Evolutionary conservation across 495 filamentous ascomycete genomes (phyloP).

Genomic region (Penicillium simplicissimum): DNA sequence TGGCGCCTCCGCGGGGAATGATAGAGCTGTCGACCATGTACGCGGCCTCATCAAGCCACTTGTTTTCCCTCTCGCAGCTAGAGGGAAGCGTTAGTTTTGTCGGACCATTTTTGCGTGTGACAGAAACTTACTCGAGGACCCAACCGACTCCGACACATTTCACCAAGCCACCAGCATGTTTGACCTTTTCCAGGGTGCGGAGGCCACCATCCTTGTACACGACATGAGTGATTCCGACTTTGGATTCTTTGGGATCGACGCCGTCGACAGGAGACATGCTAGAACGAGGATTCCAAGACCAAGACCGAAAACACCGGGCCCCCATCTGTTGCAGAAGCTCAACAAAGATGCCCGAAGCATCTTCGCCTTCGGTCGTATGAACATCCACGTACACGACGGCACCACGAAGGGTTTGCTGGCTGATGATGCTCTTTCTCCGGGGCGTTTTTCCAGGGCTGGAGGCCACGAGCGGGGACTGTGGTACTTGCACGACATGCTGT

Average conservation of each 20-base stretch:
- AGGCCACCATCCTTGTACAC: constrained; percentile 92
- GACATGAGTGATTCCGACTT: constrained; percentile 89
- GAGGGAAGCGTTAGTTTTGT: constrained; percentile 13
- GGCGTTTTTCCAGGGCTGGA: constrained; percentile 36
- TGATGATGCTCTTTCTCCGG: constrained; percentile 25
- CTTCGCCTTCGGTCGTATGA: constrained; percentile 84
- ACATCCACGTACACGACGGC: constrained; percentile 91
- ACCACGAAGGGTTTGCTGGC: constrained; percentile 55
- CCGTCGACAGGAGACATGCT: constrained; percentile 40
- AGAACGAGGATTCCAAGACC: constrained; percentile 75
- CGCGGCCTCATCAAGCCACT: constrained; percentile 68
- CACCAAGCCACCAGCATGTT: constrained; percentile 70
- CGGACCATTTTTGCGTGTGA: neutral
- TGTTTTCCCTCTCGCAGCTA: constrained; percentile 77
- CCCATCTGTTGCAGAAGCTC: constrained; percentile 83
- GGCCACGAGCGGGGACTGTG: constrained; percentile 22
- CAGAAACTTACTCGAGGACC: constrained; percentile 75
- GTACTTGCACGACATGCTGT: constrained; percentile 8
- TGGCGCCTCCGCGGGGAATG: constrained; percentile 72
- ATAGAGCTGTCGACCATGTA: constrained; percentile 72
- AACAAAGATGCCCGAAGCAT: constrained; percentile 80
- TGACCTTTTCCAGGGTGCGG: constrained; percentile 84
- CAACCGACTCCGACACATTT: constrained; percentile 84
- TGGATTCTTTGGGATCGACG: constrained; percentile 40
- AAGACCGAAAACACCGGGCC: constrained; percentile 77